Base-by-base conservation (phyloP, 805 yeast genomes). In the Blastobotrys attinorum region DNA sequence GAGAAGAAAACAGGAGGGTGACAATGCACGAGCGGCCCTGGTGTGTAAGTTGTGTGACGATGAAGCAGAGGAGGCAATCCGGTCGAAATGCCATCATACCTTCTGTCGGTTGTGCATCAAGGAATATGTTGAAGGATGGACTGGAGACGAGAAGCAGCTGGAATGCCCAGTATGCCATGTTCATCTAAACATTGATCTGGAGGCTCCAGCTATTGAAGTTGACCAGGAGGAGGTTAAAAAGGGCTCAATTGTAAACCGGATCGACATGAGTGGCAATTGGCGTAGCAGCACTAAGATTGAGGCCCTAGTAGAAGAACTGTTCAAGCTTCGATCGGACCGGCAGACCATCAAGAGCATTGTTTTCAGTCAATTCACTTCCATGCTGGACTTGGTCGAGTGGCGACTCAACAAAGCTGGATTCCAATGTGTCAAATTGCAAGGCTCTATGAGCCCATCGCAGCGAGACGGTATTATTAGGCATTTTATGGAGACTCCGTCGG, bases 121-220 rank as follows among this genome's bases (percentile, higher is more conserved):
- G 46, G 98, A 94, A 62, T 92, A 92, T 57, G 77, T 83, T 39
- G 96, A 89, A 50, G 79, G 92, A 42, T 65, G 55, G 45, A 75
- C 74, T 34, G 94, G 92, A 3, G 67, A 60, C 3, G 69, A 66
- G 31, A 66, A 67, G 40, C 73, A 75, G 36, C 66, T 89, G 35
- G 79, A 85, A 48, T 92, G 99, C 57, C 99, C 99, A 0, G 96
- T 92, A 3, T 92, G 99, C 58, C 98, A 89, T 57, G 86, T 92
- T 52, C 89, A 92, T 0, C 66, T 92, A 46, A 83, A 95, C 43
- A 92, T 92, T 42, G 98, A 92, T 58, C 66, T 92, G 39, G 78
- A 83, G 37, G 95, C 84, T 41, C 90, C 97, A 0, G 80, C 97
- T 0, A 56, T 90, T 3, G 64, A 61, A 39, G 80, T 84, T 27